A percentile compares a stretch with the other conserved stretches of the same genome.
These are phyloP conservation scores for Gymnopilus junonius DNA, from an alignment of 768 basidiomycete genomes.

Conservation along the genomic window DNA sequence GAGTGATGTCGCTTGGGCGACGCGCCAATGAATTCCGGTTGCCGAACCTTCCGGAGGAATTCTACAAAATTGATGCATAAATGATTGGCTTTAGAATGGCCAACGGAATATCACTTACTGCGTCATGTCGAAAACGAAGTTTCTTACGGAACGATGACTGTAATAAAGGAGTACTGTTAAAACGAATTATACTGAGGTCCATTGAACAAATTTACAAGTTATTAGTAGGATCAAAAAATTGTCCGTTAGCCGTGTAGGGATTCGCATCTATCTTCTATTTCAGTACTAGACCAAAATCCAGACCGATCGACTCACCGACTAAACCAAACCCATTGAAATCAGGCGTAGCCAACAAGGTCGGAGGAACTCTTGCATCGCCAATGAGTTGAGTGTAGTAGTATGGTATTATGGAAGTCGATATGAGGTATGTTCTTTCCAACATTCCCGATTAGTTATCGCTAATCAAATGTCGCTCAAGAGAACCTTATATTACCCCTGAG, in stretches of 20 bases:
- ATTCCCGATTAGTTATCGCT: constrained; percentile 41
- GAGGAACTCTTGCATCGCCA: constrained; percentile 70
- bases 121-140: constrained; percentile 71
- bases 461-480: not conserved
- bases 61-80: constrained; percentile 17
- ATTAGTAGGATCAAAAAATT: constrained; percentile 67
- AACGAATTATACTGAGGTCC: not conserved
- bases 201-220: constrained; percentile 62
- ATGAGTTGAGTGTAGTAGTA: constrained; percentile 82
- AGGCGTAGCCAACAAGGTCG: constrained; percentile 64
- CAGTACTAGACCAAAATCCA: not conserved
- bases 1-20: constrained; percentile 76
- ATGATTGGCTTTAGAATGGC: not conserved
- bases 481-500: constrained; percentile 52
- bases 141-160: constrained; percentile 73
- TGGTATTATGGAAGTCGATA: constrained; percentile 67
- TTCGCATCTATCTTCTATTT: constrained; percentile 57
- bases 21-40: constrained; percentile 83
- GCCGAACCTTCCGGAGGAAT: constrained; percentile 56
- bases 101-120: constrained; percentile 30
- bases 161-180: not conserved
- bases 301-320: constrained; percentile 52
- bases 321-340: constrained; percentile 72
- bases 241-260: constrained; percentile 66
- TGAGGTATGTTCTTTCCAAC: constrained; percentile 45